Evolutionary conservation across 345 rosid species (phyloP).

Genomic region (Eucalyptus virginea): DNA sequence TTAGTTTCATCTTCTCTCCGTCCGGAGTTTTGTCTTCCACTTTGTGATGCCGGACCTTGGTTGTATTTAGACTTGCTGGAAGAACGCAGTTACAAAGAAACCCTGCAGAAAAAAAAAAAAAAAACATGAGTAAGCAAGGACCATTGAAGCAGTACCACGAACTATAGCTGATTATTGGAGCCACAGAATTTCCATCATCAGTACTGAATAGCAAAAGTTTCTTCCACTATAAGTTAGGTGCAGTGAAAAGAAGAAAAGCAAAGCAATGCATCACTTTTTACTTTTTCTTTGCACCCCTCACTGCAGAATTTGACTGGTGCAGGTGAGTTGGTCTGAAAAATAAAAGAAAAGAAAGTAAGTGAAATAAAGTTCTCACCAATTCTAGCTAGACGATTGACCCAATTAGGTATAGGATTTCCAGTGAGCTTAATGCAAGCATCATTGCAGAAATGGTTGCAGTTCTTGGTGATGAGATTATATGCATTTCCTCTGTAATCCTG

Average conservation of each 20-base stretch:
- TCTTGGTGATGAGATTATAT: constrained; percentile 83
- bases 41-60: constrained; percentile 41
- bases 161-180: not conserved
- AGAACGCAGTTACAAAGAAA: constrained; percentile 88
- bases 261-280: not conserved
- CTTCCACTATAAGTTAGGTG: not conserved
- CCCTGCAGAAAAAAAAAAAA: constrained; percentile 20
- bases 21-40: constrained; percentile 51
- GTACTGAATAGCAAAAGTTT: not conserved
- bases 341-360: not conserved
- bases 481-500: constrained; percentile 70
- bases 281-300: not conserved
- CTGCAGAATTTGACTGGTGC: not conserved
- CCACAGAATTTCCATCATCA: not conserved
- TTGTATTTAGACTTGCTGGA: constrained; percentile 65
- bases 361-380: constrained; percentile 41
- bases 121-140: not conserved
- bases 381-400: constrained; percentile 97
- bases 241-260: not conserved
- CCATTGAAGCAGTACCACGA: not conserved
- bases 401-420: constrained; percentile 80
- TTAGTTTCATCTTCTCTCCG: constrained; percentile 54
- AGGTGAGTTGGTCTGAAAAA: too few relatives aligned
- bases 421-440: constrained; percentile 69
- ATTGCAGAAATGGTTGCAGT: constrained; percentile 96